These are phyloP conservation scores for Clonostachys rosea DNA, from an alignment of 2,329 filamentous ascomycete genomes.

Conservation along the genomic window DNA sequence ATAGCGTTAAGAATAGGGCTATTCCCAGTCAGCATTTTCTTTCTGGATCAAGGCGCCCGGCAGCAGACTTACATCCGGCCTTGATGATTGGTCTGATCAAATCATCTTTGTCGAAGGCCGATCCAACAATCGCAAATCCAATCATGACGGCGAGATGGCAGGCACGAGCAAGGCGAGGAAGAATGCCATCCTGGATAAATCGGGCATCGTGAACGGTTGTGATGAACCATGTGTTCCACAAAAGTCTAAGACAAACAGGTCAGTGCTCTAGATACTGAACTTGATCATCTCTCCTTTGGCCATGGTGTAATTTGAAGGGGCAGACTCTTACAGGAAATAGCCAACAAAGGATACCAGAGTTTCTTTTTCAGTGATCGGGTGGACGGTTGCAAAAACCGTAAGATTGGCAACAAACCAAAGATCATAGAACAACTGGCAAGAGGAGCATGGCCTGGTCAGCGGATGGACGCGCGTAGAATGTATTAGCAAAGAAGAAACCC, in stretches of 20 bases:
- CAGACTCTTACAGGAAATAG: slow-evolving; percentile 14
- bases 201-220: slow-evolving; percentile 61
- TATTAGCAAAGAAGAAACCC: too few species aligned
- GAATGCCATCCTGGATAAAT: slow-evolving; percentile 57
- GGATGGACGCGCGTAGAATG: too few species aligned
- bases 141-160: slow-evolving; percentile 61
- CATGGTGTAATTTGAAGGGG: too few species aligned
- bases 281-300: too few species aligned
- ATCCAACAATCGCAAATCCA: slow-evolving; percentile 57
- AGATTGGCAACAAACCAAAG: slow-evolving; percentile 53
- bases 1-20: slow-evolving; percentile 44
- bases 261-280: too few species aligned
- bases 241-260: slow-evolving; percentile 29
- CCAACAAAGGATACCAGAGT: slow-evolving; percentile 26
- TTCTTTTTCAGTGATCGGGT: slow-evolving; percentile 19
- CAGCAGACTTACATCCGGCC: slow-evolving; percentile 25
- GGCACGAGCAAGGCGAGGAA: slow-evolving; percentile 49
- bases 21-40: not conserved
- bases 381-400: slow-evolving; percentile 45
- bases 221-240: slow-evolving; percentile 68
- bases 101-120: slow-evolving; percentile 31
- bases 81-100: slow-evolving; percentile 30
- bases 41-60: not conserved
- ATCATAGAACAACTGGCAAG: slow-evolving; percentile 30
- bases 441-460: slow-evolving; percentile 8